Evolutionary conservation across 108 stramenopile species (phyloP).

Genomic region (Epithemia pelagica): DNA sequence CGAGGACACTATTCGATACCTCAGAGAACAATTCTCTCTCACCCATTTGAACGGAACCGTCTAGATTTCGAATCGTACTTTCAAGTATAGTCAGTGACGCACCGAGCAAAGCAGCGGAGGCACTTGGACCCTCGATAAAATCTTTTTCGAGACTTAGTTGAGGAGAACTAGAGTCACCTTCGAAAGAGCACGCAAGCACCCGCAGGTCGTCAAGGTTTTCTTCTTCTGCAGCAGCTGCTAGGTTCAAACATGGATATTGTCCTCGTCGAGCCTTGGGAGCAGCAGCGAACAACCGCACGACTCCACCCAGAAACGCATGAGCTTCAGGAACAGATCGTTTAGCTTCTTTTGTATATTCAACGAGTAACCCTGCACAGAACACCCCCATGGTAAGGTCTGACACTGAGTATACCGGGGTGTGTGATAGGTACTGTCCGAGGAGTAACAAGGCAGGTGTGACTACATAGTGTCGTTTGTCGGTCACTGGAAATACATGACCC

Average conservation of each 20-base stretch:
- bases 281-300: conserved; percentile 60
- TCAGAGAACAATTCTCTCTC: conserved; percentile 58
- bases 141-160: conserved; percentile 39
- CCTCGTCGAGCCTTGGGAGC: conserved; percentile 1
- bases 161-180: conserved; percentile 2
- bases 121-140: conserved; percentile 25
- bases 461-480: conserved; percentile 87
- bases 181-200: not conserved
- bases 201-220: not conserved
- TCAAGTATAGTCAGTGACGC: conserved; percentile 44
- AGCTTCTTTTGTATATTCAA: conserved; percentile 80
- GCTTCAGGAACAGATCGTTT: conserved; percentile 82
- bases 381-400: conserved; percentile 76
- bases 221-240: conserved; percentile 28
- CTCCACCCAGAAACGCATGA: conserved; percentile 53
- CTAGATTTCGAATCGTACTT: conserved; percentile 21
- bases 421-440: conserved; percentile 76
- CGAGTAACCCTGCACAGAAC: conserved; percentile 62
- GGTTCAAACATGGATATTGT: conserved; percentile 30
- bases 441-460: conserved; percentile 78
- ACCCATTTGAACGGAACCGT: conserved; percentile 28
- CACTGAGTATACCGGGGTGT: conserved; percentile 64
- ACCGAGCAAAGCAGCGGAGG: conserved; percentile 30
- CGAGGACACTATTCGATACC: conserved; percentile 42
- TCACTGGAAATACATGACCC: conserved; percentile 85